Evolutionary conservation across 805 yeast species (phyloP).

Genomic region (Candida corydali): DNA sequence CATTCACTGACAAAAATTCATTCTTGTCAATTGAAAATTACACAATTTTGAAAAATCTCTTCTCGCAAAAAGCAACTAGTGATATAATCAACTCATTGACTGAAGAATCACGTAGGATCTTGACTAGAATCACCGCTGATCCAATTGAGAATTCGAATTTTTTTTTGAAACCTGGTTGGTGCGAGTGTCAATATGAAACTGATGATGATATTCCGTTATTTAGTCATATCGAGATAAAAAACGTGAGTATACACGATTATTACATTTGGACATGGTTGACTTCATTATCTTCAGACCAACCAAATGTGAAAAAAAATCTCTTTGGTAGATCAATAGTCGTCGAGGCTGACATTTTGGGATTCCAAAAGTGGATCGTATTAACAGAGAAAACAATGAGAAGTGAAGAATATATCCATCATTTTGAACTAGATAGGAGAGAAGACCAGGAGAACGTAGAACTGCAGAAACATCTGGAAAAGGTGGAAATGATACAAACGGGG

Average conservation of each 20-base stretch:
- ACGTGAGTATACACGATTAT: conserved; percentile 78
- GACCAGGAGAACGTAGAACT: background rate
- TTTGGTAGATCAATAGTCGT: conserved; percentile 82
- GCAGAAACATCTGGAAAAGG: background rate
- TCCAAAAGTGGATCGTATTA: conserved; percentile 74
- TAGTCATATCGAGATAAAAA: conserved; percentile 41
- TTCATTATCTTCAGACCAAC: conserved; percentile 69
- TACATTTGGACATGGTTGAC: conserved; percentile 92
- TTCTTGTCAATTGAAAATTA: conserved; percentile 77
- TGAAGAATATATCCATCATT: conserved; percentile 22
- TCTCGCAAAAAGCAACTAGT: conserved; percentile 50
- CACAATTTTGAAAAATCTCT: conserved; percentile 67
- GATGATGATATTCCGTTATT: conserved; percentile 30
- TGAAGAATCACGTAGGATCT: conserved; percentile 63
- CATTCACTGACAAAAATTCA: conserved; percentile 64
- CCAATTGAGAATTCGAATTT: conserved; percentile 29
- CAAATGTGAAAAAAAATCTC: conserved; percentile 54
- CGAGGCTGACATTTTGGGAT: conserved; percentile 74
- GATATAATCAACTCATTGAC: conserved; percentile 64
- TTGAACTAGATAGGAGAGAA: conserved; percentile 2
- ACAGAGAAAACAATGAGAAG: conserved; percentile 57
- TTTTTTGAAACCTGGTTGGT: conserved; percentile 40
- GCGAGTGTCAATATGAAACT: conserved; percentile 11
- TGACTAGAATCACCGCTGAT: conserved; percentile 35
- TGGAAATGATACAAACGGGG: background rate